Evolutionary conservation across 306 rosid genomes (phyloP), one percentile per base, ranked within the genome.

Genomic region (Lotus japonicus): DNA sequence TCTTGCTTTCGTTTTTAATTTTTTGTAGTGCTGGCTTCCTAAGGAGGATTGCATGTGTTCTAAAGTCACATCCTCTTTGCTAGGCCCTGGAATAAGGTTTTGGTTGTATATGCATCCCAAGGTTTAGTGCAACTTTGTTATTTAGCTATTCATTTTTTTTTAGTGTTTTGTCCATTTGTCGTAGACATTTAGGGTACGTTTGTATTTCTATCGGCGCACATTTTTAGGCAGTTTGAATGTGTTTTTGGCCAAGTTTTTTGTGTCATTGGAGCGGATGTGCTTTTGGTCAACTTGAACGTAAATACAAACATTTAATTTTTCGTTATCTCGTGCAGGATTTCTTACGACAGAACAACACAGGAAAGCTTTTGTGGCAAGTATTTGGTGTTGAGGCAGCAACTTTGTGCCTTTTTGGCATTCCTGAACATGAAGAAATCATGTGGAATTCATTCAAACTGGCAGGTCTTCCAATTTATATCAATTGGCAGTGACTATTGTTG

Each of bases 91-190:
- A 81, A 70, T 90, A 31, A 81, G 80, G 72, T 88, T 92, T 69
- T 92, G 98, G 98, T 45, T 92, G 82, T 92, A 92, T 63, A 92
- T 92, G 98, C 98, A 92, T 82, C 98, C 97, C 33, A 89, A 89
- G 97, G 97, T 89, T 50, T 77, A 26, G 70, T 64, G 42, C 51
- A 43, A 36, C 51, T 71, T 31, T 31, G 51, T 28, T 49, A 73
- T 60, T 62, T 41, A 64, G 63, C 48, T 15, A 11, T 31, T 75
- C 33, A 2, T 26, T 26, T 1, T 13, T 4, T 55, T 10, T 31
- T 3, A 50, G 43, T 51, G 14, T 35, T 60, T 52, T 46, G 6
- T 60, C 52, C 23, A 48, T 64, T 44, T 45, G 21, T 58, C 26
- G n/a, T n/a, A n/a, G n/a, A n/a, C n/a, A n/a, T n/a, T n/a, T n/a